Percentiles rank a stretch among this genome's conserved stretches.
These are phyloP conservation scores for Lithospermum erythrorhizon DNA, from an alignment of 257 asterid species.

Conservation along the genomic window DNA sequence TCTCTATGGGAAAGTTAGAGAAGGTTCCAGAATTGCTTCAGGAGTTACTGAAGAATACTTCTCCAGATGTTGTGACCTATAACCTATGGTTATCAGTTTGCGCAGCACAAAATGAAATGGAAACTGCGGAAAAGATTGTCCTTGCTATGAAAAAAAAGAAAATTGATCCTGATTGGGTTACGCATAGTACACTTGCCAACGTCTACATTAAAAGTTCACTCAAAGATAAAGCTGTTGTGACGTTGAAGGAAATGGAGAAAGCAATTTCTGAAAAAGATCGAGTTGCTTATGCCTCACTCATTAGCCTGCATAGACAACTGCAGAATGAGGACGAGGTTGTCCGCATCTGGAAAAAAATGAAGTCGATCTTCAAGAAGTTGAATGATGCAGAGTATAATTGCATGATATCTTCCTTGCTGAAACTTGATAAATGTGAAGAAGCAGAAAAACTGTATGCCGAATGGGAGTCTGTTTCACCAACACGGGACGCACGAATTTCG, in stretches of 20 bases:
- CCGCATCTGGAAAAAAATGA: slow-evolving; percentile 75
- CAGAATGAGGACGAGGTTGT: slow-evolving; percentile 43
- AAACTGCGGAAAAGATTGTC: slow-evolving; percentile 58
- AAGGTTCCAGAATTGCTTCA: slow-evolving; percentile 45
- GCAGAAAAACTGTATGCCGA: slow-evolving; percentile 67
- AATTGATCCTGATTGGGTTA: slow-evolving; percentile 84
- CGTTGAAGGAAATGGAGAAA: slow-evolving; percentile 81
- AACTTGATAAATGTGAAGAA: slow-evolving; percentile 46
- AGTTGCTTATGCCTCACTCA: slow-evolving; percentile 57
- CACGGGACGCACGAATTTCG: slow-evolving; percentile 66
- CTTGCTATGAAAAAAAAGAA: slow-evolving; percentile 48
- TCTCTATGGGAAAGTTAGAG: slow-evolving; percentile 52
- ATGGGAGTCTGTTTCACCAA: slow-evolving; percentile 77
- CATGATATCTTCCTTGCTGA: slow-evolving; percentile 61
- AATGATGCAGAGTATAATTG: slow-evolving; percentile 68
- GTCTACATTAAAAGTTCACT: slow-evolving; percentile 65
- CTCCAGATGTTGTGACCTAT: slow-evolving; percentile 80
- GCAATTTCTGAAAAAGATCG: slow-evolving; percentile 46
- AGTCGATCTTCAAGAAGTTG: slow-evolving; percentile 46
- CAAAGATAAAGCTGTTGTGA: slow-evolving; percentile 50
- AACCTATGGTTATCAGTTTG: slow-evolving; percentile 70
- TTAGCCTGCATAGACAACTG: slow-evolving; percentile 61
- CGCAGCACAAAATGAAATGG: slow-evolving; percentile 48
- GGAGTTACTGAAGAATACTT: slow-evolving; percentile 52
- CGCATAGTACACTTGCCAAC: slow-evolving; percentile 78